Evolutionary conservation across 495 filamentous ascomycete genomes (phyloP), one percentile per base, ranked within the genome.

Genomic region (Zalerion maritima): DNA sequence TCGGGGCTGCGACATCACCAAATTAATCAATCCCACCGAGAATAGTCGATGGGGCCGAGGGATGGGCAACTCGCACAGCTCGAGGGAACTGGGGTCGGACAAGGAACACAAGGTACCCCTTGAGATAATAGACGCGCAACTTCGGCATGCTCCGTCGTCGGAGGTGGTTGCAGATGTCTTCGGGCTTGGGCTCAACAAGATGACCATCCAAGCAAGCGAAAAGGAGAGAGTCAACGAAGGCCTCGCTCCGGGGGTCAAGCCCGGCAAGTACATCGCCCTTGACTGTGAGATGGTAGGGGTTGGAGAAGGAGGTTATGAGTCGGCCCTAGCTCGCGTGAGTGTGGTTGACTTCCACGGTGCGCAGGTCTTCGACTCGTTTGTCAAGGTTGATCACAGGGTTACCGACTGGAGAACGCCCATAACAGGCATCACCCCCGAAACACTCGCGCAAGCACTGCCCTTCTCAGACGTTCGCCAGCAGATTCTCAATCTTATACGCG

Each of bases 261-360:
- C 78, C 25, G 86, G 85, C 29, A 89, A 83, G 64, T 96, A 89
- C 45, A 50, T 97, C 24, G 78, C 82, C 19, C 68, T 97, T 24
- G 91, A 97, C 58, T 96, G 89, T 54, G 89, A 97, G 57, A 97
- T 97, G 89, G 87, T 97, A 11, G 89, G 89, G 21, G 71, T 84
- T 7, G 83, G 83, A 2, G 71, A 77, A 1, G 65, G 64, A 3
- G 72, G 77, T 22, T 70, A 80, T 43, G 52, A 58, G 7, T 77
- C 74, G 7, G 70, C 69, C 2, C 67, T 96, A 18, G 89, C 91
- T 2, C 69, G 89, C 8, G 76, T 85, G 31, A 84, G 78, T 44
- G 60, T 91, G 14, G 84, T 93, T 42, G 92, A 94, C 45, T 97
- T 80, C 60, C 81, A 94, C 52, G 82, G 83, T 14, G 67, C 77